These are phyloP conservation scores for Macrotyloma uniflorum DNA, from an alignment of 306 rosid genomes.

Conservation along the genomic window DNA sequence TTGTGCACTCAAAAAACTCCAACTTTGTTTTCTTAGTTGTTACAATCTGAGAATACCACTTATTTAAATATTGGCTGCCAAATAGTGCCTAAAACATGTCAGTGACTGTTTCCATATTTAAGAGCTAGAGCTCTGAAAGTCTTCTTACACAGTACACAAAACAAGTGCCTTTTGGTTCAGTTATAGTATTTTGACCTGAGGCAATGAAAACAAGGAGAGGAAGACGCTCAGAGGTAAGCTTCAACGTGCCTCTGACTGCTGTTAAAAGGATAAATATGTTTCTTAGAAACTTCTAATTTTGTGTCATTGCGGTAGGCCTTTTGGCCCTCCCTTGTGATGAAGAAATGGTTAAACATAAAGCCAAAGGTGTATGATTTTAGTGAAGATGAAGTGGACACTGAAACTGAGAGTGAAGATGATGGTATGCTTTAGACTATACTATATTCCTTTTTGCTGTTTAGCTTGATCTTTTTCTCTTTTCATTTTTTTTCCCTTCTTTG, in stretches of 20 bases:
- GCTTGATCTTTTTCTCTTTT: conserved; percentile 11
- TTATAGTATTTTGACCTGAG: conserved; percentile 39
- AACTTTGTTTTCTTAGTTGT: conserved; percentile 36
- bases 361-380: conserved; percentile 81
- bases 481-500: conserved; percentile 4
- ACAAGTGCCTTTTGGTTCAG: conserved; percentile 24
- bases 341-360: conserved; percentile 95
- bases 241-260: conserved; percentile 9
- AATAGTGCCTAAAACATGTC: conserved; percentile 42
- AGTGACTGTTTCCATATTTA: conserved; percentile 50
- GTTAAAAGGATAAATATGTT: conserved; percentile 22
- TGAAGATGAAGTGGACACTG: conserved; percentile 92
- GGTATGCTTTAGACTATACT: conserved; percentile 47
- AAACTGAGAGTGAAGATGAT: conserved; percentile 93
- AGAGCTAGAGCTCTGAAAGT: conserved; percentile 44
- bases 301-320: conserved; percentile 72
- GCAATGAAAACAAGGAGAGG: conserved; percentile 70
- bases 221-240: conserved; percentile 76
- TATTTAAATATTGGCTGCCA: conserved; percentile 31
- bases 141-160: conserved; percentile 26
- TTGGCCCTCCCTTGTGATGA: conserved; percentile 94
- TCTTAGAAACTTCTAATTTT: conserved; percentile 27
- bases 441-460: conserved; percentile 12
- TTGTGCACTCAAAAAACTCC: conserved; percentile 35
- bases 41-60: conserved; percentile 17